phyloP scores from a whole-genome alignment of 106 monocot species.

The Cymbidium sinense region DNA sequence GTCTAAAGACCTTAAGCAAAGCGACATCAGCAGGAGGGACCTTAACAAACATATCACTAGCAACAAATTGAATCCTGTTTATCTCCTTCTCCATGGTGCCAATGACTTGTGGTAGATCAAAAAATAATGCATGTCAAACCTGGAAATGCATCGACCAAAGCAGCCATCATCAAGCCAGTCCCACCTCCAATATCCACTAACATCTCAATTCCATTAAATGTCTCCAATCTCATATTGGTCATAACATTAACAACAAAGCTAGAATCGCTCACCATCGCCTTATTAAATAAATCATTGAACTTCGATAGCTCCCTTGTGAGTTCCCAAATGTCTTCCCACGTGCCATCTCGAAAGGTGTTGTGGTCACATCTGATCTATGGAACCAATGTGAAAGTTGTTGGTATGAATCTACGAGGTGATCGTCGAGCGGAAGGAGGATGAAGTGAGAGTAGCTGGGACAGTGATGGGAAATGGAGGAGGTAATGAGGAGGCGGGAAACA shows the following conservation, averaged over 20 bases:
- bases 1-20: slow-evolving; percentile 25
- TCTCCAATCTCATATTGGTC: neutral
- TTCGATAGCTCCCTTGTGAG: too few species aligned
- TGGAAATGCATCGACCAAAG: slow-evolving; percentile 15
- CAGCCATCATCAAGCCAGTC: neutral
- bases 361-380: neutral
- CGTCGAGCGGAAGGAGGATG: neutral
- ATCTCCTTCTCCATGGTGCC: neutral
- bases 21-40: slow-evolving; percentile 24
- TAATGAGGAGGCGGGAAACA: slow-evolving; percentile 7
- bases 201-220: neutral
- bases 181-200: slow-evolving; percentile 27
- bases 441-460: neutral
- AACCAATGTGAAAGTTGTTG: neutral
- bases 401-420: neutral
- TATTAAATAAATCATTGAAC: neutral
- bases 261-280: slow-evolving; percentile 19
- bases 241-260: neutral
- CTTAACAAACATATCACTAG: slow-evolving; percentile 29
- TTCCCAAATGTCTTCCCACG: neutral
- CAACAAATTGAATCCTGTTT: slow-evolving; percentile 14
- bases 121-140: slow-evolving; percentile 15
- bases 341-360: slow-evolving; percentile 10
- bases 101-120: slow-evolving; percentile 23
- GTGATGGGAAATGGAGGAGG: neutral